Evolutionary conservation across 108 stramenopile genomes (phyloP), one percentile per base, ranked within the genome.

Genomic region (Craspedostauros australis): DNA sequence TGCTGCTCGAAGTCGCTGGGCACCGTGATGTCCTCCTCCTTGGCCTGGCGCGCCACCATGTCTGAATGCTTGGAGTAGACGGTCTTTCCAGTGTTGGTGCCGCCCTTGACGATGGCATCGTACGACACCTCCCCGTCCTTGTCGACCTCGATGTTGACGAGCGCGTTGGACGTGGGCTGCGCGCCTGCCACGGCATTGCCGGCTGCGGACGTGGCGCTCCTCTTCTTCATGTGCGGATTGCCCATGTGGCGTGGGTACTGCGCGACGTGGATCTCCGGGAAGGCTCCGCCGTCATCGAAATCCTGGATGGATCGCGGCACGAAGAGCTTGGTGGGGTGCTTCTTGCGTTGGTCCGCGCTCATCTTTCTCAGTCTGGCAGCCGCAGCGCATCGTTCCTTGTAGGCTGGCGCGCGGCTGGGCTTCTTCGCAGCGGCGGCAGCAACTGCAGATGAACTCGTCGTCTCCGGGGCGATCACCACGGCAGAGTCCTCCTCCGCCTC

Each of bases 221-320:
- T 58, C 39, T 68, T 65, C 2, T 57, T 46, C 33, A 75, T 48
- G 39, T 84, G 81, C 5, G 91, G 91, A 71, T 93, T 93, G 26
- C 98, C 98, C 98, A 99, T 98, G 57, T 93, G 84, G 25, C 94
- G 80, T 3, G 98, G 98, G 63, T 95, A 98, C 56, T 99, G 98
- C 32, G 95, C 95, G 15, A 97, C 93, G 54, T 98, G 97, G 43
- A 98, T 94, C 75, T 99, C 98, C 18, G 97, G 99, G 60, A 91
- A 98, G 45, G 96, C 95, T 4, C 97, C 98, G 0, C 99, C 99
- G 54, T 98, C 99, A 29, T 91, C 96, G 60, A 96, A 98, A 62
- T 97, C 98, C 19, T 52, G 63, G 26, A 93, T 50, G 15, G 62
- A 64, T 20, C 94, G 87, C 5, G 97, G 99, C 11, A 98, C 95